A percentile compares a stretch with the other conserved stretches of the same genome.
These are phyloP conservation scores for Phlegmacium glaucopus DNA, from an alignment of 768 basidiomycete species.

Conservation along the genomic window DNA sequence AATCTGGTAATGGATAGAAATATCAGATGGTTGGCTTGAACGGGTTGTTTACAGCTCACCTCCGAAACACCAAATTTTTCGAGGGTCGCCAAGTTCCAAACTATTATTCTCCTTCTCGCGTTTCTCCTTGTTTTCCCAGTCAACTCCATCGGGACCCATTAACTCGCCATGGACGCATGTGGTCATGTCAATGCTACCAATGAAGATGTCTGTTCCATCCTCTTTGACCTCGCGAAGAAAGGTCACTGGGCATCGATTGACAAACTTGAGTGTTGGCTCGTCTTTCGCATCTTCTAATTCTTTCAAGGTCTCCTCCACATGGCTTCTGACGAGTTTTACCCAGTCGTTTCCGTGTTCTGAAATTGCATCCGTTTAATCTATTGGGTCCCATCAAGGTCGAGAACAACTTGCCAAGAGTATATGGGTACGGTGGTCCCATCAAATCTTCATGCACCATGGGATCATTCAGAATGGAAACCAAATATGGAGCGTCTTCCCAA, in stretches of 20 bases:
- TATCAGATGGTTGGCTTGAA: neutral
- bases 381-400: neutral
- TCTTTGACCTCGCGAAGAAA: slow-evolving; percentile 50
- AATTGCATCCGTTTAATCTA: neutral
- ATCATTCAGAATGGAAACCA: slow-evolving; percentile 47
- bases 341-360: slow-evolving; percentile 30
- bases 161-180: slow-evolving; percentile 24
- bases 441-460: slow-evolving; percentile 42
- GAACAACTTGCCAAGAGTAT: slow-evolving; percentile 30
- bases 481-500: slow-evolving; percentile 34
- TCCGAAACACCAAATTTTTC: slow-evolving; percentile 60
- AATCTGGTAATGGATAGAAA: slow-evolving; percentile 51
- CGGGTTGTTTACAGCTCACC: slow-evolving; percentile 32
- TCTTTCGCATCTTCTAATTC: slow-evolving; percentile 27
- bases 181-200: slow-evolving; percentile 45
- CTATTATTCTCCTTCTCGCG: slow-evolving; percentile 38
- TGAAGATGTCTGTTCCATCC: slow-evolving; percentile 51
- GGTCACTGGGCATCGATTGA: slow-evolving; percentile 47
- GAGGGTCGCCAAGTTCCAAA: slow-evolving; percentile 45
- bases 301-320: slow-evolving; percentile 27
- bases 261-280: slow-evolving; percentile 23
- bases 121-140: slow-evolving; percentile 34
- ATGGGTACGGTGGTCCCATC: slow-evolving; percentile 50
- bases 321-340: slow-evolving; percentile 15
- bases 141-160: slow-evolving; percentile 17